These are phyloP conservation scores for Nyctanthes arbortristis DNA, from an alignment of 257 asterid genomes.

Conservation along the genomic window DNA sequence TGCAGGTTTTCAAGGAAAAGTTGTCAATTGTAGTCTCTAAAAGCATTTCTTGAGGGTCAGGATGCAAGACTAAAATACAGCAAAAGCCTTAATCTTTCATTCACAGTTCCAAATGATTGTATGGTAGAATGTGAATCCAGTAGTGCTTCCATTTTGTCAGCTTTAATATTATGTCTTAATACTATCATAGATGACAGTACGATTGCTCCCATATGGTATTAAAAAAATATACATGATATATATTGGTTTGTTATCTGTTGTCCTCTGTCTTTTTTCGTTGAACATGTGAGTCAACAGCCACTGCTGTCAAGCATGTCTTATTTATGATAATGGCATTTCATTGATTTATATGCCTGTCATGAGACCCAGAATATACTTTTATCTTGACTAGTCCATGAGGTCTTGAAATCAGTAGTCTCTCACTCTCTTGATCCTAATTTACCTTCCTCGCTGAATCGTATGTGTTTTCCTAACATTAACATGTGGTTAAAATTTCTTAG, in stretches of 20 bases:
- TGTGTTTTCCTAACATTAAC: not conserved
- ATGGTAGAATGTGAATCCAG: slow-evolving; percentile 14
- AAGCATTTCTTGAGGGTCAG: slow-evolving; percentile 31
- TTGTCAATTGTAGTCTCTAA: slow-evolving; percentile 45
- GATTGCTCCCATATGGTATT: not conserved
- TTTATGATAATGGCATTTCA: not conserved
- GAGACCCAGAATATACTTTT: not conserved
- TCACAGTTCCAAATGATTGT: not conserved
- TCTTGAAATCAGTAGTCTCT: not conserved
- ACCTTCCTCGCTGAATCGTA: not conserved
- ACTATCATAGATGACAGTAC: not conserved
- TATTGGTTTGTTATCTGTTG: not conserved
- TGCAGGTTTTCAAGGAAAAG: slow-evolving; percentile 54
- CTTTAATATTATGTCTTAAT: slow-evolving; percentile 3
- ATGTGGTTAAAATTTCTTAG: not conserved
- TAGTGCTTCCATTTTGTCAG: not conserved
- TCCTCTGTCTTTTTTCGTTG: not conserved
- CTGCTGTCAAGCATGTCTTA: not conserved
- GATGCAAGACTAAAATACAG: slow-evolving; percentile 6
- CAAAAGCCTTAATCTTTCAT: not conserved
- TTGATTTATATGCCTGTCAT: not conserved
- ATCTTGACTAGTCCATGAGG: not conserved
- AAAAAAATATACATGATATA: no score
- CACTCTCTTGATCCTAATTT: not conserved
- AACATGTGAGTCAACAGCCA: not conserved